Conservation (phyloP, 805 yeast genomes). For the Yarrowia alimentaria region DNA sequence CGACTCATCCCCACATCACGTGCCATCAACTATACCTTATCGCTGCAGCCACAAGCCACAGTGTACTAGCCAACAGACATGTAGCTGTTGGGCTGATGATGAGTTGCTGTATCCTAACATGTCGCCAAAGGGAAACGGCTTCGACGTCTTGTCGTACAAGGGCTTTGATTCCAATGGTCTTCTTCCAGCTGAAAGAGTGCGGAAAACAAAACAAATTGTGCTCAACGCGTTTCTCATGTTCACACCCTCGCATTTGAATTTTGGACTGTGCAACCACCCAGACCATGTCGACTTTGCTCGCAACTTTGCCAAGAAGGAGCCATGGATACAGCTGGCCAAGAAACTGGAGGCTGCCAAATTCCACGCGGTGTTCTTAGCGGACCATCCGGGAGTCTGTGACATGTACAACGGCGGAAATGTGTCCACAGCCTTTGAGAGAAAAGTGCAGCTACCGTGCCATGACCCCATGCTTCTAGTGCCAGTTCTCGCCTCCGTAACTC, state of each 20-base stretch:
- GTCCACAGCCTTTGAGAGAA: conserved; percentile 40
- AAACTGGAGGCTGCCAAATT: conserved; percentile 43
- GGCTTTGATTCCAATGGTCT: conserved; percentile 2
- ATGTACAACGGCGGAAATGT: conserved; percentile 44
- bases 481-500: conserved; percentile 48
- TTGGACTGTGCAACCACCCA: conserved; percentile 45
- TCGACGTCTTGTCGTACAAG: conserved; percentile 1
- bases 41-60: conserved; percentile 20
- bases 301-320: conserved; percentile 37
- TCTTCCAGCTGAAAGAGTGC: neutral
- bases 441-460: conserved; percentile 42
- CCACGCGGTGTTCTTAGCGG: conserved; percentile 45
- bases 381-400: conserved; percentile 44
- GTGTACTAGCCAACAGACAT: too few relatives aligned
- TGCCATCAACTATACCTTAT: neutral
- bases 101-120: too few relatives aligned
- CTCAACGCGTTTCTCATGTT: conserved; percentile 45
- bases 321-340: conserved; percentile 44
- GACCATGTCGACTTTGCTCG: conserved; percentile 37
- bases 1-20: too few relatives aligned
- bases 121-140: too few relatives aligned
- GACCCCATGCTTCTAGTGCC: conserved; percentile 45
- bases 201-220: conserved; percentile 36
- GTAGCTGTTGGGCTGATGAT: too few relatives aligned
- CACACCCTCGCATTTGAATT: conserved; percentile 34